Base-by-base conservation (phyloP, 306 rosid species). In the Sphenostylis stenocarpa region DNA sequence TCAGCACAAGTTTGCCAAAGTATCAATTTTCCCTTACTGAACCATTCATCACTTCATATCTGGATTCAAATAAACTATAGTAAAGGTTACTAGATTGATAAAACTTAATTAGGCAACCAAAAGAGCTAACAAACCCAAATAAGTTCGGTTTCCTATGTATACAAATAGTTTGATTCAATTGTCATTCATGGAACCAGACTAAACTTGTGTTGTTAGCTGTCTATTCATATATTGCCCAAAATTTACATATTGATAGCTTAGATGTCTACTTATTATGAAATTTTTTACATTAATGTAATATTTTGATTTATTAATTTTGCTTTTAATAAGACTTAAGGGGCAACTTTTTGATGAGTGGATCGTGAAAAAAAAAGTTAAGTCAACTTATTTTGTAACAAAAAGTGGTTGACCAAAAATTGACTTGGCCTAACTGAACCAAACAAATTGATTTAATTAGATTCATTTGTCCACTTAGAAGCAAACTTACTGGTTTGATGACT, bases 41-140 rank as follows among this genome's bases (percentile, higher is more conserved):
- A 48, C 61, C 33, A 73, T 51, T 61, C 47, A 24, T 23, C 45
- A 76, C 80, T 31, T 65, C 67, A 78, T 68, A 24, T 53, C 33
- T 73, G 16, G 8, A 68, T 49, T 58, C 13, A 41, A 66, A 66
- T 3, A 20, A 24, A 24, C n/a, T 23, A 34, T 20, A 53, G 38
- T 34, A 66, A 24, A 41, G 55, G 34, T 56, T 72, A 43, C 15
- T 56, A 52, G 58, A 26, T 57, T 77, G 53, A 10, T 56, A 60
- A 45, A 44, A 55, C 52, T 55, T 47, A 38, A 81, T 74, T 68
- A 52, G 71, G 76, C 26, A 41, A 67, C 52, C 13, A 45, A 65
- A 53, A 34, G 7, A 38, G n/a, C 36, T 3, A 43, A 44, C 24
- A 56, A 56, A 77, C 39, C 19, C 7, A 9, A 28, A 13, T 19